phyloP scores from a whole-genome alignment of 2,329 filamentous ascomycete species.

The Aspergillus fischeri region DNA sequence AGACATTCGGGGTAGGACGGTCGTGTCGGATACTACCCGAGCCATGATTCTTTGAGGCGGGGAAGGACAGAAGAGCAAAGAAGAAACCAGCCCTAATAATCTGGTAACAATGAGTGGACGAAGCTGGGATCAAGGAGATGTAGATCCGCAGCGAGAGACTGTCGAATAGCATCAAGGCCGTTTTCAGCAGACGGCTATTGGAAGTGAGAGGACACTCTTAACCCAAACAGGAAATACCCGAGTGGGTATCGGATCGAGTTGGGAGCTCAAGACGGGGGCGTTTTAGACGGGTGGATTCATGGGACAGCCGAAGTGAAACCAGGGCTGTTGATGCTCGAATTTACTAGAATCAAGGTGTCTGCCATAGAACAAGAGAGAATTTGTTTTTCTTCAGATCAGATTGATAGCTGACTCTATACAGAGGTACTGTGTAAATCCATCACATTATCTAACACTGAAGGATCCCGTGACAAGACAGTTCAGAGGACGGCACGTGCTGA shows the following conservation, averaged over 20 bases:
- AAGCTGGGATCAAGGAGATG: not conserved
- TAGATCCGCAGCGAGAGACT: conserved; percentile 10
- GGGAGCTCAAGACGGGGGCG: not conserved
- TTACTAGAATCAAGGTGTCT: not conserved
- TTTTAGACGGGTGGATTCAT: not conserved
- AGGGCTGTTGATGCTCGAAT: not conserved
- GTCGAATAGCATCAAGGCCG: not conserved
- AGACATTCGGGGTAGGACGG: not conserved
- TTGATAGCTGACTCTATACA: not conserved
- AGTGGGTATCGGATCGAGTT: not conserved
- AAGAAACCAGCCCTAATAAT: conserved; percentile 10
- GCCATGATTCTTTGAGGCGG: conserved; percentile 1
- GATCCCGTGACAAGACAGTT: no score
- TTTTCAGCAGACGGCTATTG: conserved; percentile 7
- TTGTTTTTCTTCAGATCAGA: no score
- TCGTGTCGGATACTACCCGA: conserved; percentile 1
- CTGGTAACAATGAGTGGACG: conserved; percentile 2
- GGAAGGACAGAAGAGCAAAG: conserved; percentile 3
- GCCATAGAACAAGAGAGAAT: not conserved
- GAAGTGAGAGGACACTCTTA: not conserved
- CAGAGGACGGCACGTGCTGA: no score
- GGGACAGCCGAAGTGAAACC: no score
- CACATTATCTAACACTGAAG: no score
- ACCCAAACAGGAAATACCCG: not conserved
- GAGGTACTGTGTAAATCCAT: no score